Evolutionary conservation across 176 grass and related monocot genomes (phyloP).

Genomic region (Lolium perenne): DNA sequence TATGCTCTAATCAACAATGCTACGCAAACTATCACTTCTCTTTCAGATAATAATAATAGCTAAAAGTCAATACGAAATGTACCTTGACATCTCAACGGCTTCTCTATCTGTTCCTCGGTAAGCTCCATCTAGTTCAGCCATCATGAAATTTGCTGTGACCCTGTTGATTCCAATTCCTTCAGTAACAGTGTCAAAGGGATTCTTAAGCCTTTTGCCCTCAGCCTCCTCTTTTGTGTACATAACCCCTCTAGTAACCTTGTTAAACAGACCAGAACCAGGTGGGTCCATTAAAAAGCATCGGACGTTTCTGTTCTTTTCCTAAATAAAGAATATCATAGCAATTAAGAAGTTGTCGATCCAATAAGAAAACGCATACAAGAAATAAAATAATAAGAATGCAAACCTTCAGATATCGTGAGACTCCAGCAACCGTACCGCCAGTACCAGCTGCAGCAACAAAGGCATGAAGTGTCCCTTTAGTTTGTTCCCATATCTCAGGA

Average conservation of each 20-base stretch:
- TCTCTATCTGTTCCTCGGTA: slow-evolving; percentile 85
- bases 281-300: slow-evolving; percentile 97
- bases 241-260: slow-evolving; percentile 93
- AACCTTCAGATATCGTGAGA: slow-evolving; percentile 92
- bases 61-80: neutral
- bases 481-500: slow-evolving; percentile 96
- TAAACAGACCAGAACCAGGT: slow-evolving; percentile 90
- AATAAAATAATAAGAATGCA: slow-evolving; percentile 41
- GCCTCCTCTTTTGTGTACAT: slow-evolving; percentile 99
- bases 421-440: slow-evolving; percentile 90
- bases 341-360: slow-evolving; percentile 27
- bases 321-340: slow-evolving; percentile 18
- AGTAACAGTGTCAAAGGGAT: slow-evolving; percentile 95
- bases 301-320: slow-evolving; percentile 81
- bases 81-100: slow-evolving; percentile 99
- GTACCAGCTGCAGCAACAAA: slow-evolving; percentile 92
- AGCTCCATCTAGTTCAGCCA: slow-evolving; percentile 90
- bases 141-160: slow-evolving; percentile 88
- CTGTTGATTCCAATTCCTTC: slow-evolving; percentile 99
- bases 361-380: slow-evolving; percentile 37
- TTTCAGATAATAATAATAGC: slow-evolving; percentile 22
- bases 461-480: slow-evolving; percentile 66
- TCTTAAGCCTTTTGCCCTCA: slow-evolving; percentile 90
- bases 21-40: slow-evolving; percentile 26
- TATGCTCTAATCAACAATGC: neutral